phyloP scores from a whole-genome alignment of 805 yeast genomes.

The Teunomyces lycoperdinae region DNA sequence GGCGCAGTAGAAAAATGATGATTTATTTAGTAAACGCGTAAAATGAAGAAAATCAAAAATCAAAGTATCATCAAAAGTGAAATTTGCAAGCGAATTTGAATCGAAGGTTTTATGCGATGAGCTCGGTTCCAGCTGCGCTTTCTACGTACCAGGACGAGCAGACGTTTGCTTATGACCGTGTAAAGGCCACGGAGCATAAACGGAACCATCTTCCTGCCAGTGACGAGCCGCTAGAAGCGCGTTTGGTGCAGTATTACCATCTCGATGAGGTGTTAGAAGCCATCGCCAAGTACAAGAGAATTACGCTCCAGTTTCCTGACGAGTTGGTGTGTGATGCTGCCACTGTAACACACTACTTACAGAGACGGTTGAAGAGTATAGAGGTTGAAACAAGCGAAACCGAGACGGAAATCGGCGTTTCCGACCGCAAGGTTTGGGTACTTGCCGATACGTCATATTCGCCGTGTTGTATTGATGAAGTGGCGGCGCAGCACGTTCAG shows the following conservation, averaged over 20 bases:
- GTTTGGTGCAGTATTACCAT: slow-evolving; percentile 52
- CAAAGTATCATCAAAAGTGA: background rate
- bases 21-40: too few species aligned
- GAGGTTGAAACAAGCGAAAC: background rate
- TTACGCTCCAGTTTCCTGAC: slow-evolving; percentile 93
- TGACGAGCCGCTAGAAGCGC: slow-evolving; percentile 17
- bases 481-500: slow-evolving; percentile 88
- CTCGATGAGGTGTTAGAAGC: slow-evolving; percentile 44
- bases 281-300: slow-evolving; percentile 33
- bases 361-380: slow-evolving; percentile 27
- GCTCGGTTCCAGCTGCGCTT: slow-evolving; percentile 35
- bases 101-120: background rate
- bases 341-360: slow-evolving; percentile 57
- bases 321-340: slow-evolving; percentile 73
- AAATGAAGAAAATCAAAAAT: too few species aligned
- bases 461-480: slow-evolving; percentile 94
- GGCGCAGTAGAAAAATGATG: slow-evolving; percentile 20
- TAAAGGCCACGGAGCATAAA: slow-evolving; percentile 20
- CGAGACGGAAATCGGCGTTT: slow-evolving; percentile 14
- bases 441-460: slow-evolving; percentile 96
- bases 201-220: slow-evolving; percentile 25
- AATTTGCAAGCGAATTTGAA: too few species aligned
- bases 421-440: slow-evolving; percentile 55
- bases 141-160: slow-evolving; percentile 72
- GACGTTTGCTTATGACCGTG: slow-evolving; percentile 48